A percentile compares a stretch with the other conserved stretches of the same genome.
Evolutionary conservation across 2,329 filamentous ascomycete genomes (phyloP).

Genomic region (Fusarium abutilonis): DNA sequence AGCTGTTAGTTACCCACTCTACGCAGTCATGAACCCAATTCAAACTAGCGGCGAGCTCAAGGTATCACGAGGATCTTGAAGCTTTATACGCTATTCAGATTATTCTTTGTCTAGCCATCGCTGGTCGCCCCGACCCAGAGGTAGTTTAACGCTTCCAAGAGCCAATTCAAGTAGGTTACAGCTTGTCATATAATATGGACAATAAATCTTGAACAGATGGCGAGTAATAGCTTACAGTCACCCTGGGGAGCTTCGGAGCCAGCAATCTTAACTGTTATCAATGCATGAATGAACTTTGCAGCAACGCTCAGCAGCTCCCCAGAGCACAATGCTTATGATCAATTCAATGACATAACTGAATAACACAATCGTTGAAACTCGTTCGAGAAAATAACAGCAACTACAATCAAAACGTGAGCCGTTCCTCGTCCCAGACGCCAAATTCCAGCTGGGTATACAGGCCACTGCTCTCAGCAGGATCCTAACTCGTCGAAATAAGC

Average conservation of each 20-base stretch:
- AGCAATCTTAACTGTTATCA: neutral
- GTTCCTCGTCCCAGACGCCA: conserved; percentile 48
- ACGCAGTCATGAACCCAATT: conserved; percentile 6
- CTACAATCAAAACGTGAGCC: conserved; percentile 42
- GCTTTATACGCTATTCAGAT: neutral
- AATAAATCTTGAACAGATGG: neutral
- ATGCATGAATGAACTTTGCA: neutral
- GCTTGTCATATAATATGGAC: conserved; percentile 6
- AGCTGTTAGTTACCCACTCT: neutral
- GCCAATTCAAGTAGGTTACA: conserved; percentile 22
- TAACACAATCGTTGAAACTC: conserved; percentile 31
- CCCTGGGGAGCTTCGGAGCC: neutral
- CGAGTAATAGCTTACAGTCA: neutral
- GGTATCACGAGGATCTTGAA: conserved; percentile 18
- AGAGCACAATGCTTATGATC: conserved; percentile 13
- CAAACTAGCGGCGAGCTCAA: conserved; percentile 17
- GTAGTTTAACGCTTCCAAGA: conserved; percentile 23
- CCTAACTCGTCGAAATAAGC: conserved; percentile 40
- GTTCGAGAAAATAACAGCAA: conserved; percentile 32
- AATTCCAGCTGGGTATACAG: conserved; percentile 45
- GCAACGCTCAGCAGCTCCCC: neutral
- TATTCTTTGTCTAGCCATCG: neutral
- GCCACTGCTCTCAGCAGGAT: conserved; percentile 40
- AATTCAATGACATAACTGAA: conserved; percentile 26
- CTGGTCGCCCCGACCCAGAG: neutral